Base-by-base conservation (phyloP, 1,284 basidiomycete genomes). In the Fomitiporia mediterranea region DNA sequence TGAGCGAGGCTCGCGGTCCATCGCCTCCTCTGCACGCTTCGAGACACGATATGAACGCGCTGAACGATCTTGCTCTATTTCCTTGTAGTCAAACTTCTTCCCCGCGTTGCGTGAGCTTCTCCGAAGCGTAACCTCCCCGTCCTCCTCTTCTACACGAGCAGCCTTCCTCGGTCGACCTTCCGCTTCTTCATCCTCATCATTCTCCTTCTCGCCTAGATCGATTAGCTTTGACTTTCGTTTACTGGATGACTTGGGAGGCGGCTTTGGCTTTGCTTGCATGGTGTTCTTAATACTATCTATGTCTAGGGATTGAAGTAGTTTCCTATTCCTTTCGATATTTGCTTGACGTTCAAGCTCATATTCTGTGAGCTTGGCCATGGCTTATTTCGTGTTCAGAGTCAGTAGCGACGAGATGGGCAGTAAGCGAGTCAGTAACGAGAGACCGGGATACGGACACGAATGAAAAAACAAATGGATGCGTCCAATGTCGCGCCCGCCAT, bases 71-170 rank as follows among this genome's bases (percentile, higher is more conserved):
- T 39, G 63, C 57, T 78, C 76, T 15, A 53, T 44, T 7, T 48
- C 48, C 56, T 71, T 68, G 65, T 87, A 83, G 67, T 84, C 73
- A 2, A 81, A 66, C n/a, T 63, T 70, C 64, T 82, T 84, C 1
- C 80, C 81, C 2, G 75, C 71, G 60, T 83, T 83, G 49, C 89
- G 76, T 37, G 77, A 72, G 64, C 88, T 91, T 52, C 89, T 74
- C 30, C 89, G 78, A 50, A 76, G 46, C 3, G 23, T 2, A 4
- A 38, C 51, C 51, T 47, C 43, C 15, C 53, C 50, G 7, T 60
- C 53, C 56, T 69, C 70, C 48, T 68, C 70, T n/a, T 61, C 57
- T 28, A 23, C 53, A 46, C 53, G 53, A 4, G 53, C 53, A 15
- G 42, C 23, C 39, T 55, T 55, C 5, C 39, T 25, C 17, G 53